Percentiles rank a stretch among this genome's conserved stretches.
Evolutionary conservation across 768 basidiomycete genomes (phyloP).

Genomic region (Trametes punicea): DNA sequence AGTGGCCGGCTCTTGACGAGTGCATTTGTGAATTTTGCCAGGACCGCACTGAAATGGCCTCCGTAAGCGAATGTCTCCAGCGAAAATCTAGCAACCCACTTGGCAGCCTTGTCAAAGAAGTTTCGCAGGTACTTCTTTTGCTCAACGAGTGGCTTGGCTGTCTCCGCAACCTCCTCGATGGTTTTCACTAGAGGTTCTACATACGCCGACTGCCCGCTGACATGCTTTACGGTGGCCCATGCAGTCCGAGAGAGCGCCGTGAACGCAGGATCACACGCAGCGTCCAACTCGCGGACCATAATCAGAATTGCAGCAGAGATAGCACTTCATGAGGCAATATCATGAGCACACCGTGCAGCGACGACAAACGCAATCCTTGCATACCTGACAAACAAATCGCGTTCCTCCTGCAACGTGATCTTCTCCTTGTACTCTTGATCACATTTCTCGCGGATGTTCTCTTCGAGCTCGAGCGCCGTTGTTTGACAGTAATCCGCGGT

Average conservation of each 20-base stretch:
- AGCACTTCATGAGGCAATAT: constrained; percentile 45
- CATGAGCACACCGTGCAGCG: background rate
- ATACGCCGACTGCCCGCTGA: constrained; percentile 84
- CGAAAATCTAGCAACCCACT: constrained; percentile 43
- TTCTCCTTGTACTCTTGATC: constrained; percentile 72
- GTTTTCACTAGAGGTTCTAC: constrained; percentile 71
- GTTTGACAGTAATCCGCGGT: constrained; percentile 97
- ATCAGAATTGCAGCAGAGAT: constrained; percentile 80
- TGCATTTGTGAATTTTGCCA: constrained; percentile 85
- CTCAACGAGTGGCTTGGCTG: constrained; percentile 78
- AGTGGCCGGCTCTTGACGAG: constrained; percentile 89
- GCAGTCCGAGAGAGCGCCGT: constrained; percentile 70
- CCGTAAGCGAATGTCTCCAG: too few species aligned
- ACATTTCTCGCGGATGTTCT: constrained; percentile 83
- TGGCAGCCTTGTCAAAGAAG: constrained; percentile 89
- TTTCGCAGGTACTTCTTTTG: constrained; percentile 94
- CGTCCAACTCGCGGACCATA: constrained; percentile 82
- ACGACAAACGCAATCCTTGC: background rate
- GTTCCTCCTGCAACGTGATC: constrained; percentile 78
- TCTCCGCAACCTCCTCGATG: constrained; percentile 72
- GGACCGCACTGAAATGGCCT: constrained; percentile 53
- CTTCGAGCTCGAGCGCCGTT: constrained; percentile 91
- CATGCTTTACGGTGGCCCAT: constrained; percentile 79
- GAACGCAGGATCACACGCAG: constrained; percentile 77
- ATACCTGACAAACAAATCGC: constrained; percentile 87